phyloP scores from a whole-genome alignment of 768 basidiomycete genomes.

The Serendipita sp. region DNA sequence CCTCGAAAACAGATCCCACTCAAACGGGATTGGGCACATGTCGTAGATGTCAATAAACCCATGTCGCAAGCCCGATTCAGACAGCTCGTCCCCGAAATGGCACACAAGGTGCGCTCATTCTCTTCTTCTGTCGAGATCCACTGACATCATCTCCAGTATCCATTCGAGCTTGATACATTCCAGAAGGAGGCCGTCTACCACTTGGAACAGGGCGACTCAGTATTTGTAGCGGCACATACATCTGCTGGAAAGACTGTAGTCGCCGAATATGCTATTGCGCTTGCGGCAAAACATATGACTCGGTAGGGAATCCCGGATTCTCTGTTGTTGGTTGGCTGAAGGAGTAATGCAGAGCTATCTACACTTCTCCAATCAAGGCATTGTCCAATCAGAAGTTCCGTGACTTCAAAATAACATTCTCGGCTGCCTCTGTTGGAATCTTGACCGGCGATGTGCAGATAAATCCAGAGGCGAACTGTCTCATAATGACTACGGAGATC shows the following conservation, averaged over 20 bases:
- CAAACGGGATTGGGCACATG: slow-evolving; percentile 96
- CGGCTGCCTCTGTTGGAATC: slow-evolving; percentile 81
- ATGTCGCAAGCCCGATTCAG: slow-evolving; percentile 57
- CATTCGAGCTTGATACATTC: slow-evolving; percentile 97
- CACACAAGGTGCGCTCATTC: slow-evolving; percentile 50
- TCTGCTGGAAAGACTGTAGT: slow-evolving; percentile 99
- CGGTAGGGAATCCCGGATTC: slow-evolving; percentile 32
- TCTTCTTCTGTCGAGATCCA: not conserved
- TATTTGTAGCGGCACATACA: slow-evolving; percentile 99
- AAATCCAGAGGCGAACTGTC: slow-evolving; percentile 91
- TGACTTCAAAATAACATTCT: slow-evolving; percentile 96
- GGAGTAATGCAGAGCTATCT: slow-evolving; percentile 61
- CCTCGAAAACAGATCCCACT: slow-evolving; percentile 18
- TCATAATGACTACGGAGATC: slow-evolving; percentile 98
- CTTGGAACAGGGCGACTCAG: slow-evolving; percentile 91
- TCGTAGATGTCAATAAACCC: slow-evolving; percentile 83
- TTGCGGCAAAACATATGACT: slow-evolving; percentile 99
- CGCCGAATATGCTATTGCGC: slow-evolving; percentile 94
- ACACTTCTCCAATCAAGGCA: slow-evolving; percentile 97
- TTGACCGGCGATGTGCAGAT: slow-evolving; percentile 92
- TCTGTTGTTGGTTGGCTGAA: not conserved
- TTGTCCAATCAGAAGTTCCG: slow-evolving; percentile 98
- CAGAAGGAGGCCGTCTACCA: slow-evolving; percentile 98
- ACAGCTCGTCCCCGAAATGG: slow-evolving; percentile 92
- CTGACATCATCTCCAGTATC: slow-evolving; percentile 44